These are phyloP conservation scores for Botrytis deweyae DNA, from an alignment of 2,329 filamentous ascomycete genomes.

Conservation along the genomic window DNA sequence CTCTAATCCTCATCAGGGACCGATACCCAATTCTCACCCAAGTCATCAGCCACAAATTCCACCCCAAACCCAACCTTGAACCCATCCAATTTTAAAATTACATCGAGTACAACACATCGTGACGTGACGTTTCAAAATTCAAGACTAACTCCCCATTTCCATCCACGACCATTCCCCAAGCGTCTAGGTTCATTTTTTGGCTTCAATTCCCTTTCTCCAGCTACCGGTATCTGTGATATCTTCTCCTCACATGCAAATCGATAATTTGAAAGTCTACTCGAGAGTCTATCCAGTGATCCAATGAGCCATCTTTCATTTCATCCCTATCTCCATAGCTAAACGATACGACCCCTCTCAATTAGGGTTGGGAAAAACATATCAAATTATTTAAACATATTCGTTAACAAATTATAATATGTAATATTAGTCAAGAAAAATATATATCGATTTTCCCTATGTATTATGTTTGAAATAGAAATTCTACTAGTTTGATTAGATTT, in stretches of 20 bases:
- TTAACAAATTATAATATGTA: no score
- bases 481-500: no score
- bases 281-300: not conserved
- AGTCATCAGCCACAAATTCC: not conserved
- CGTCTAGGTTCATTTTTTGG: not conserved
- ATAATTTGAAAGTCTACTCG: not conserved
- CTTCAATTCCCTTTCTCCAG: not conserved
- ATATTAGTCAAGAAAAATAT: no score
- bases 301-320: not conserved
- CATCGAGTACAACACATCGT: conserved; percentile 36
- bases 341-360: not conserved
- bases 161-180: not conserved
- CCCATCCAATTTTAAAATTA: conserved; percentile 30
- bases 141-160: no score
- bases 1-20: not conserved
- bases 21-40: no score
- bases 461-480: no score
- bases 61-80: not conserved
- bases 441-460: no score
- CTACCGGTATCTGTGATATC: no score
- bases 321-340: not conserved
- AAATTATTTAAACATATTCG: no score
- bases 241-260: conserved; percentile 4
- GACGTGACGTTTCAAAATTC: conserved; percentile 13
- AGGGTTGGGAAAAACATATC: no score